Evolutionary conservation across 768 basidiomycete genomes (phyloP).

Genomic region (Suillus luteus): DNA sequence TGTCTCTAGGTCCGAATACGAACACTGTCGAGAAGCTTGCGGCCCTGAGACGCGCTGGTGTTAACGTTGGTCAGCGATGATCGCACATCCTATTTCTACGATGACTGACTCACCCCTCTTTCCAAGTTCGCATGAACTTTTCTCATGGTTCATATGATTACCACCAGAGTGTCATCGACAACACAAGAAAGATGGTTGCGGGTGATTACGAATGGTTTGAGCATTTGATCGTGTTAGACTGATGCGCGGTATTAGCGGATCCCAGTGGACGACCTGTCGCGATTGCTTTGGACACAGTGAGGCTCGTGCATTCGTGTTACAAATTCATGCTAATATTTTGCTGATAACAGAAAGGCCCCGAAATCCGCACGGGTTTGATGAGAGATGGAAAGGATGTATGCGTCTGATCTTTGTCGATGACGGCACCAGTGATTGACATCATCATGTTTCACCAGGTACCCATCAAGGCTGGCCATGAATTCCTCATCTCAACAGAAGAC

Average conservation of each 20-base stretch:
- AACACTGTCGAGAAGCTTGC: constrained; percentile 88
- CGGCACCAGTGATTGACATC: constrained; percentile 10
- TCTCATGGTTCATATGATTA: constrained; percentile 99
- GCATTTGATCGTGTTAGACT: not conserved
- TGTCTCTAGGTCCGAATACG: constrained; percentile 81
- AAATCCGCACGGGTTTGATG: constrained; percentile 97
- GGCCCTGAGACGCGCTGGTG: constrained; percentile 85
- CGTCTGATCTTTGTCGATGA: constrained; percentile 22
- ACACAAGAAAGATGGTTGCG: constrained; percentile 84
- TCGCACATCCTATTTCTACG: too few species aligned
- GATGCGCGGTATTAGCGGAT: constrained; percentile 46
- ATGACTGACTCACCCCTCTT: not conserved
- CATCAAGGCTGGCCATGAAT: constrained; percentile 91
- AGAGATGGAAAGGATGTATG: constrained; percentile 83
- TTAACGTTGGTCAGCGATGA: constrained; percentile 88
- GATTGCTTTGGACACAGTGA: constrained; percentile 94
- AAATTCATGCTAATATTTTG: not conserved
- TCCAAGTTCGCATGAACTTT: constrained; percentile 98
- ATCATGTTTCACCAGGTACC: constrained; percentile 53
- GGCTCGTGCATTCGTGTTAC: constrained; percentile 28
- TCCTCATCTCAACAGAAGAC: constrained; percentile 83
- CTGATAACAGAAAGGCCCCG: constrained; percentile 86
- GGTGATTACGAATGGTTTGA: constrained; percentile 44
- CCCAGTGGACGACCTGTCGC: constrained; percentile 88
- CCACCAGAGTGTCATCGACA: constrained; percentile 99